Conservation (phyloP, 441 rosid genomes). For the Syzygium syzygioides region DNA sequence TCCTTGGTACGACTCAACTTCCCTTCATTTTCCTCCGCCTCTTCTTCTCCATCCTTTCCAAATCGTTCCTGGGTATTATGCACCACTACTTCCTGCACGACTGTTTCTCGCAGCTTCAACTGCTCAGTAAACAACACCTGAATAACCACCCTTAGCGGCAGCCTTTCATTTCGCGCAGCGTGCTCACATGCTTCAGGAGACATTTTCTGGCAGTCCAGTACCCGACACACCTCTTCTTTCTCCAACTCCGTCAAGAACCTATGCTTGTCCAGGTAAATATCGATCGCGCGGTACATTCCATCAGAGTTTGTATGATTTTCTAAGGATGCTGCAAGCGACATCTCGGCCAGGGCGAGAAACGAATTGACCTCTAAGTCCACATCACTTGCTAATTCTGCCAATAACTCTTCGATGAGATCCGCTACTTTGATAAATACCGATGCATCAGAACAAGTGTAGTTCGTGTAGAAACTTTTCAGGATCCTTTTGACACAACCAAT, state of each 20-base stretch:
- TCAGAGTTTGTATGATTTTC: slow-evolving; percentile 44
- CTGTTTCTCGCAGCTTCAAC: slow-evolving; percentile 45
- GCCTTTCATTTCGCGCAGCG: slow-evolving; percentile 55
- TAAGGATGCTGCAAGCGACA: slow-evolving; percentile 37
- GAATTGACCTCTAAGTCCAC: slow-evolving; percentile 33
- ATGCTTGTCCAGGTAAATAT: slow-evolving; percentile 62
- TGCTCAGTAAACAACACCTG: slow-evolving; percentile 53
- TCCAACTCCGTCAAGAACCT: slow-evolving; percentile 46
- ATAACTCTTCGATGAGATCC: slow-evolving; percentile 56
- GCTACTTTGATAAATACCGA: slow-evolving; percentile 43
- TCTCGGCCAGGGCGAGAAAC: slow-evolving; percentile 47
- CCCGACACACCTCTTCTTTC: slow-evolving; percentile 56
- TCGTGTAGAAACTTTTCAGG: slow-evolving; percentile 46
- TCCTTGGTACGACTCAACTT: slow-evolving; percentile 16
- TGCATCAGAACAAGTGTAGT: slow-evolving; percentile 19
- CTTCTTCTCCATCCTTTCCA: slow-evolving; percentile 19
- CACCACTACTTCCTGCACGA: slow-evolving; percentile 17
- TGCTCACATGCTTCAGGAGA: slow-evolving; percentile 67
- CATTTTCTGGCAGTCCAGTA: slow-evolving; percentile 57
- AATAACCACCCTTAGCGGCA: slow-evolving; percentile 62
- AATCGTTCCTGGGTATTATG: slow-evolving; percentile 15
- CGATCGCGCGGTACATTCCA: slow-evolving; percentile 67
- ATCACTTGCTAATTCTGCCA: slow-evolving; percentile 45
- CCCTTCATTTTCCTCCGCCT: slow-evolving; percentile 17
- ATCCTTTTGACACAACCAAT: slow-evolving; percentile 51